Evolutionary conservation across 2,329 filamentous ascomycete species (phyloP), one percentile per base, ranked within the genome.

Genomic region (Fusarium nodosum): DNA sequence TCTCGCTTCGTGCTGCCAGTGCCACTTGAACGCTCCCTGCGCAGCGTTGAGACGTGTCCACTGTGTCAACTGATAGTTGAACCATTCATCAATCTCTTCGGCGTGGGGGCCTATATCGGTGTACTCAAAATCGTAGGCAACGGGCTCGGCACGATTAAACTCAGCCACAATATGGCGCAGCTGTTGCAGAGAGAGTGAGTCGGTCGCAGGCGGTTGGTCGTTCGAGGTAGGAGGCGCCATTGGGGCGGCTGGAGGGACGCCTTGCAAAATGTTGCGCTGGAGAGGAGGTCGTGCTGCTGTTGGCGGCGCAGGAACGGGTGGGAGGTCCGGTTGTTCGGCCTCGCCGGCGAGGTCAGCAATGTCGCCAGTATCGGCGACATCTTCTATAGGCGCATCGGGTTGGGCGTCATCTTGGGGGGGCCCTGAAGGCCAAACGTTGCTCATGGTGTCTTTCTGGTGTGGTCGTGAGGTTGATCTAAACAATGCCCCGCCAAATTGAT

Each of bases 1-100:
- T 39, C 73, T 74, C 6, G 74, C 74, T 44, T 87, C 85, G 24
- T 85, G 83, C 72, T 86, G 81, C 93, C 93, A 97, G 75, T 90
- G 87, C 77, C 88, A 87, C 68, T 94, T 88, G 76, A 97, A 98
- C 3, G 90, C 89, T 38, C 88, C 85, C 75, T 93, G 92, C 22
- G 92, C 90, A 55, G 90, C 88, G 55, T 92, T 87, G 50, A 97
- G 84, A 74, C 94, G 90, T 47, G 91, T 86, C 81, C 93, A 92
- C 77, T 98, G 94, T 79, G 92, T 92, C 66, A 93, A 90, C 73
- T 92, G 91, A 80, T 98, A 97, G 55, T 91, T 90, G 80, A 99
- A 99, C 96, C 96, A 99, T 81, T 99, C 96, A 77, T 98, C 93
- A 48, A 99, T 85, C 82, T 99, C 96, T 68, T 96, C 93, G 20